Evolutionary conservation across 352 stramenopile species (phyloP).

Genomic region (Phytophthora podocarpi): DNA sequence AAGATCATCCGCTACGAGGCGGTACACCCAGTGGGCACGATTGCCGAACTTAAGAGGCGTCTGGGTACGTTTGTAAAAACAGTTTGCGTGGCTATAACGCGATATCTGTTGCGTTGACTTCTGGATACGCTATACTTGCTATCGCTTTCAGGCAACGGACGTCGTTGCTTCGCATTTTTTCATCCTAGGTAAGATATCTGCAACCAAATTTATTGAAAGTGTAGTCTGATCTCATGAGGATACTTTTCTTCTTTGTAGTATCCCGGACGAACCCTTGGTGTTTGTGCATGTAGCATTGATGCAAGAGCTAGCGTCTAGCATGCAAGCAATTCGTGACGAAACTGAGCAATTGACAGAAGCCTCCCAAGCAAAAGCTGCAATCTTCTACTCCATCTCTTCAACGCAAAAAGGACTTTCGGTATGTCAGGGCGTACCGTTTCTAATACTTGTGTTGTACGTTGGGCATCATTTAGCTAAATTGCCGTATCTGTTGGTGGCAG

Average conservation of each 20-base stretch:
- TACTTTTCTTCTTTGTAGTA: slow-evolving; percentile 18
- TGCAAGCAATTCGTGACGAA: slow-evolving; percentile 90
- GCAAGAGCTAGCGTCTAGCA: slow-evolving; percentile 87
- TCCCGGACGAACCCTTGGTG: slow-evolving; percentile 93
- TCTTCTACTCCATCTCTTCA: slow-evolving; percentile 97
- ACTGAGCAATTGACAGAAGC: slow-evolving; percentile 71
- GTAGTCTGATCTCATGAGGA: background rate
- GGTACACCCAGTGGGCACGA: slow-evolving; percentile 93
- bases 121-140: background rate
- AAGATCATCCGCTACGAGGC: slow-evolving; percentile 96
- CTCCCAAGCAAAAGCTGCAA: slow-evolving; percentile 73
- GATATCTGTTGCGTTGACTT: background rate
- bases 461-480: background rate
- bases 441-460: background rate
- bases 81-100: background rate
- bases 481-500: slow-evolving; percentile 24
- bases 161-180: slow-evolving; percentile 95
- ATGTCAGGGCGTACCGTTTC: background rate
- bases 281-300: slow-evolving; percentile 96
- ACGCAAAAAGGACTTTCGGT: slow-evolving; percentile 91
- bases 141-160: slow-evolving; percentile 42
- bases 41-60: slow-evolving; percentile 93
- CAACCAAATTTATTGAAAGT: background rate
- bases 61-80: slow-evolving; percentile 52
- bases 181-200: slow-evolving; percentile 75